Conservation (phyloP, 2,329 filamentous ascomycete genomes). For the Alternaria solani region DNA sequence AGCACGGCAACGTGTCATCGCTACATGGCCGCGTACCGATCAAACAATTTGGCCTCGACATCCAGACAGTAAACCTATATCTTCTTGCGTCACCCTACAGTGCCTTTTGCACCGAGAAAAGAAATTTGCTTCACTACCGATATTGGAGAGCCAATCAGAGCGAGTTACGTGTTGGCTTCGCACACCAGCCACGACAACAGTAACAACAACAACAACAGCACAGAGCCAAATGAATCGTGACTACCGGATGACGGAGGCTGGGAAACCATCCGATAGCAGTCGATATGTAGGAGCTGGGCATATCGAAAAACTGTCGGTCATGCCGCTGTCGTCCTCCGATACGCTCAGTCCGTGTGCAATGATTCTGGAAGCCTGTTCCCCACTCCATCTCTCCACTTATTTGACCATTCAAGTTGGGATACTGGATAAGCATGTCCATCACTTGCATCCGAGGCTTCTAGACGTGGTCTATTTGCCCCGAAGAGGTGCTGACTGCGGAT, state of each 20-base stretch:
- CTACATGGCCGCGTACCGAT: slow-evolving; percentile 2
- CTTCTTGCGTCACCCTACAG: slow-evolving; percentile 13
- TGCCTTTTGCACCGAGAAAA: neutral
- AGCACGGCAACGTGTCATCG: neutral
- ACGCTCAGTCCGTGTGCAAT: slow-evolving; percentile 14
- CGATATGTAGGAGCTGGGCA: neutral
- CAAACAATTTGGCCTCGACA: neutral
- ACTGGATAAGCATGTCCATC: neutral
- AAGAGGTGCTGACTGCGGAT: slow-evolving; percentile 10
- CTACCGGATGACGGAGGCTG: neutral
- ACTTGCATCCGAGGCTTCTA: slow-evolving; percentile 8
- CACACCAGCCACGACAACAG: slow-evolving; percentile 34
- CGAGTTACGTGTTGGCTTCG: slow-evolving; percentile 38
- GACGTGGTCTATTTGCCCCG: slow-evolving; percentile 7
- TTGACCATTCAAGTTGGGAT: slow-evolving; percentile 11
- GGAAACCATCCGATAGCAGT: slow-evolving; percentile 3
- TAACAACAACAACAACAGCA: slow-evolving; percentile 21
- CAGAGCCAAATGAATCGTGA: slow-evolving; percentile 16
- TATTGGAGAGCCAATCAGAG: slow-evolving; percentile 36
- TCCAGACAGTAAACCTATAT: neutral
- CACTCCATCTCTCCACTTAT: slow-evolving; percentile 9
- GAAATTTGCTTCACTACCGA: slow-evolving; percentile 23
- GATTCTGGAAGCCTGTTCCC: slow-evolving; percentile 15
- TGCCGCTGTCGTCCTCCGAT: slow-evolving; percentile 15
- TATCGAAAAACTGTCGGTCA: neutral